These are phyloP conservation scores for Heritiera littoralis DNA, from an alignment of 345 rosid species.

Conservation along the genomic window DNA sequence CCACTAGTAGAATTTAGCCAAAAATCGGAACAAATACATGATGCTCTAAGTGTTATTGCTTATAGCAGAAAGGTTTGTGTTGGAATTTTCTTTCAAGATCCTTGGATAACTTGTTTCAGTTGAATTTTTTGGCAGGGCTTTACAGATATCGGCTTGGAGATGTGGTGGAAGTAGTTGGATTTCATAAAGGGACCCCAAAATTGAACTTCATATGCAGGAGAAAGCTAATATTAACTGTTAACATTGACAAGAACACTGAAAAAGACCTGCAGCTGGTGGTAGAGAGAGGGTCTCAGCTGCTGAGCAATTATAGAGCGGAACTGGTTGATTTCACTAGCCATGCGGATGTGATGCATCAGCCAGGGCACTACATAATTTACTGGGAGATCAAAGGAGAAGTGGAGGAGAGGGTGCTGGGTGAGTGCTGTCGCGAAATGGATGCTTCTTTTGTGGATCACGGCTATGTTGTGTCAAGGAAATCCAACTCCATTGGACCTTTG, in stretches of 20 bases:
- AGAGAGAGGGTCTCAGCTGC: constrained; percentile 58
- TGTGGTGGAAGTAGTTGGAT: constrained; percentile 84
- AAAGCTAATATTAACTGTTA: constrained; percentile 71
- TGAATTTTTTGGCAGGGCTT: constrained; percentile 50
- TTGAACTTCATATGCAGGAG: constrained; percentile 85
- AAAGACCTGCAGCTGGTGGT: constrained; percentile 86
- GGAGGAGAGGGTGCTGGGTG: constrained; percentile 57
- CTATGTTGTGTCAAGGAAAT: constrained; percentile 74
- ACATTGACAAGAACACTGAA: constrained; percentile 96
- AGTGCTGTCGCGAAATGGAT: constrained; percentile 83
- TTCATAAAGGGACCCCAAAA: constrained; percentile 77
- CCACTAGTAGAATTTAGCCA: too few species aligned
- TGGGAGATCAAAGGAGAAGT: constrained; percentile 91
- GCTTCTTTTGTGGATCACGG: constrained; percentile 75
- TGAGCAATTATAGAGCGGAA: constrained; percentile 56
- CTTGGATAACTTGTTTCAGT: not conserved
- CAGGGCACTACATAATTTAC: constrained; percentile 86
- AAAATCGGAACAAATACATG: not conserved
- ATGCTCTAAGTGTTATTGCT: not conserved
- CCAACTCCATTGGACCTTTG: constrained; percentile 76
- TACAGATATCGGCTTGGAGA: constrained; percentile 83
- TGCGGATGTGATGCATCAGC: constrained; percentile 49
- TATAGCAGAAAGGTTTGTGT: constrained; percentile 8
- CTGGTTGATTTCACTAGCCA: constrained; percentile 90
- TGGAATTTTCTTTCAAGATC: not conserved